phyloP scores from a whole-genome alignment of 2,329 filamentous ascomycete species.

The Chrysoporthe cubensis region DNA sequence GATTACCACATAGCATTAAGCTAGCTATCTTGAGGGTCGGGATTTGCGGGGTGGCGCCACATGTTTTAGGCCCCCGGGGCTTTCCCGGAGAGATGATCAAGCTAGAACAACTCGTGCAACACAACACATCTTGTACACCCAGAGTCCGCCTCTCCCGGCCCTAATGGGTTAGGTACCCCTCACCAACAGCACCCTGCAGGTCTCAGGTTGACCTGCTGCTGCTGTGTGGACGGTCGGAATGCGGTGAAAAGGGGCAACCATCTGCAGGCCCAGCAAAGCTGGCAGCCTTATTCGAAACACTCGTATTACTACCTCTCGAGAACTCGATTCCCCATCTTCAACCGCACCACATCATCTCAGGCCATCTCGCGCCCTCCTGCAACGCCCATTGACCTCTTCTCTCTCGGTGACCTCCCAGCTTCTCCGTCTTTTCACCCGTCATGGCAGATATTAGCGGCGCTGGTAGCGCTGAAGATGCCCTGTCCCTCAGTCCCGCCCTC shows the following conservation, averaged over 20 bases:
- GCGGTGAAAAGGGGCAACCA: not conserved
- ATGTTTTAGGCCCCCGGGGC: too few relatives aligned
- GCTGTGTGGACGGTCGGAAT: not conserved
- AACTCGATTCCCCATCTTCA: not conserved
- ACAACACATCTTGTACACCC: not conserved
- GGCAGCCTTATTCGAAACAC: not conserved
- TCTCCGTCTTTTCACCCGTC: not conserved
- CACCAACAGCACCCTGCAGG: not conserved
- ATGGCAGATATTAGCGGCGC: not conserved
- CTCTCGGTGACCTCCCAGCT: not conserved
- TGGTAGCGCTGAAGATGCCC: not conserved
- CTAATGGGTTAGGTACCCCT: not conserved
- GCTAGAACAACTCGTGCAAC: too few relatives aligned
- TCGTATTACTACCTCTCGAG: not conserved
- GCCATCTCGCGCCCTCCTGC: not conserved
- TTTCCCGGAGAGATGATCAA: too few relatives aligned
- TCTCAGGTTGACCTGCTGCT: not conserved
- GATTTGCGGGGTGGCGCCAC: too few relatives aligned
- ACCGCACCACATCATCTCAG: not conserved
- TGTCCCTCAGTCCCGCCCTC: slow-evolving; percentile 25
- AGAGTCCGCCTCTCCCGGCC: not conserved
- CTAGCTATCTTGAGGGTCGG: too few relatives aligned
- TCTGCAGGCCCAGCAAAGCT: not conserved
- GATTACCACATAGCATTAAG: too few relatives aligned
- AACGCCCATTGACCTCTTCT: not conserved